A percentile compares a stretch with the other conserved stretches of the same genome.
These are phyloP conservation scores for Lachnellula arida DNA, from an alignment of 2,329 filamentous ascomycete genomes.

Conservation along the genomic window DNA sequence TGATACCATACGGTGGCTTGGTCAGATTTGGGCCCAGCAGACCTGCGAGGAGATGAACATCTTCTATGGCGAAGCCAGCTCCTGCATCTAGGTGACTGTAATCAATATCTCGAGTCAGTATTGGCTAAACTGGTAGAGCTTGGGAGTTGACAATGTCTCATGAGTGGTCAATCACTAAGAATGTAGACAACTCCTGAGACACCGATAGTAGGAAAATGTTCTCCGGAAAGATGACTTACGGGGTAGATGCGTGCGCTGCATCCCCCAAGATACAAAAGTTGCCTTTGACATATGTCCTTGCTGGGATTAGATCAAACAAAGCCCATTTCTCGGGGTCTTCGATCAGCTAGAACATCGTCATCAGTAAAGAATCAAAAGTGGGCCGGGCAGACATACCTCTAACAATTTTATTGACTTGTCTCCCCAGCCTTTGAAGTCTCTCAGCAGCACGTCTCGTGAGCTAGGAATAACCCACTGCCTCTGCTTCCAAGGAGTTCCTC, in stretches of 20 bases:
- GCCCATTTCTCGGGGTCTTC: constrained; percentile 50
- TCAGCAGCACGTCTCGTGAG: constrained; percentile 36
- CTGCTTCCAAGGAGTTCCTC: constrained; percentile 37
- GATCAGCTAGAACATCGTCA: constrained; percentile 34
- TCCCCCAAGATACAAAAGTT: constrained; percentile 49
- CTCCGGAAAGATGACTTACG: constrained; percentile 18
- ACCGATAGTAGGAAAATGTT: no score
- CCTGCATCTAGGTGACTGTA: constrained; percentile 45
- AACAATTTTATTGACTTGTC: constrained; percentile 16
- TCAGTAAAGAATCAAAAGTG: neutral
- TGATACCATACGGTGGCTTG: constrained; percentile 22
- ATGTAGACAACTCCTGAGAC: no score
- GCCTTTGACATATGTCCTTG: constrained; percentile 40
- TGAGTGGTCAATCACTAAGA: no score
- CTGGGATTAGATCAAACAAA: constrained; percentile 49
- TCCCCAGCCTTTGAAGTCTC: constrained; percentile 41
- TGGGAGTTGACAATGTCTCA: no score
- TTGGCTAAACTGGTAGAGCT: no score
- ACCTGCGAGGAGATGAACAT: constrained; percentile 46
- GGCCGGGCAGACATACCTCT: constrained; percentile 8
- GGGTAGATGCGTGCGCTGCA: constrained; percentile 51
- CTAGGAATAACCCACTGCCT: constrained; percentile 38
- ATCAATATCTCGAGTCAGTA: no score
- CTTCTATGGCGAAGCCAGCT: constrained; percentile 53
- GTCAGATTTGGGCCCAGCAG: constrained; percentile 44